These are phyloP conservation scores for Blumeria graminis DNA, from an alignment of 2,329 filamentous ascomycete genomes.

Conservation along the genomic window DNA sequence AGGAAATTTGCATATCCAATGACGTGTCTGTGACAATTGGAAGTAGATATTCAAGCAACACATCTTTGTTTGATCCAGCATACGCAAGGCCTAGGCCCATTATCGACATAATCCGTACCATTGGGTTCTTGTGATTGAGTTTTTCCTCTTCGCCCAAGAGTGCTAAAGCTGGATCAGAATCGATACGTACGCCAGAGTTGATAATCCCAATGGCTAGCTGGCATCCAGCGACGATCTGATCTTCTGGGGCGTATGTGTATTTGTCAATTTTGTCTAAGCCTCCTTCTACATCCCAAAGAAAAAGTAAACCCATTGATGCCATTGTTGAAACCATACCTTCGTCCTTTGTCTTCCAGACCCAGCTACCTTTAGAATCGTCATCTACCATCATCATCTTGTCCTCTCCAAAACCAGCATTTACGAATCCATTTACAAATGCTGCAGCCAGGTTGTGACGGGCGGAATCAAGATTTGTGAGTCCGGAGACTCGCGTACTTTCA, in stretches of 20 bases:
- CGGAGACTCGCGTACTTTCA: slow-evolving; percentile 79
- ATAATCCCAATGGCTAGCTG: slow-evolving; percentile 87
- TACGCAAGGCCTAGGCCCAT: slow-evolving; percentile 93
- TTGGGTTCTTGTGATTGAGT: slow-evolving; percentile 51
- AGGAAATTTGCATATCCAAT: slow-evolving; percentile 82
- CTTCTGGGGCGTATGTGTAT: slow-evolving; percentile 67
- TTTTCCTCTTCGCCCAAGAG: slow-evolving; percentile 61
- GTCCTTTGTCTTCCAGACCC: slow-evolving; percentile 99
- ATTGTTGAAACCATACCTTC: slow-evolving; percentile 94
- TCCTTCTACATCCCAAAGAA: slow-evolving; percentile 83
- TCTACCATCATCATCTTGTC: slow-evolving; percentile 96
- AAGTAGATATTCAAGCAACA: slow-evolving; percentile 61
- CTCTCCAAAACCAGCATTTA: slow-evolving; percentile 82
- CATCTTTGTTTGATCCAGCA: slow-evolving; percentile 78
- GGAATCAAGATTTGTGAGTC: slow-evolving; percentile 85
- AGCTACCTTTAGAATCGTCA: slow-evolving; percentile 67
- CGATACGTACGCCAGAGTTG: slow-evolving; percentile 73
- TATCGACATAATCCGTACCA: slow-evolving; percentile 62
- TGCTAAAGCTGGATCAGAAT: slow-evolving; percentile 75
- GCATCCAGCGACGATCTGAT: slow-evolving; percentile 73
- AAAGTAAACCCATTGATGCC: slow-evolving; percentile 72
- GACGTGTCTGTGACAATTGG: slow-evolving; percentile 70
- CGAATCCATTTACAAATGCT: slow-evolving; percentile 89
- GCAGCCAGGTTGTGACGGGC: slow-evolving; percentile 88
- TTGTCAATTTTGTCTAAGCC: slow-evolving; percentile 86